Evolutionary conservation across 345 rosid genomes (phyloP), one percentile per base, ranked within the genome.

Genomic region (Citrus unshiu): DNA sequence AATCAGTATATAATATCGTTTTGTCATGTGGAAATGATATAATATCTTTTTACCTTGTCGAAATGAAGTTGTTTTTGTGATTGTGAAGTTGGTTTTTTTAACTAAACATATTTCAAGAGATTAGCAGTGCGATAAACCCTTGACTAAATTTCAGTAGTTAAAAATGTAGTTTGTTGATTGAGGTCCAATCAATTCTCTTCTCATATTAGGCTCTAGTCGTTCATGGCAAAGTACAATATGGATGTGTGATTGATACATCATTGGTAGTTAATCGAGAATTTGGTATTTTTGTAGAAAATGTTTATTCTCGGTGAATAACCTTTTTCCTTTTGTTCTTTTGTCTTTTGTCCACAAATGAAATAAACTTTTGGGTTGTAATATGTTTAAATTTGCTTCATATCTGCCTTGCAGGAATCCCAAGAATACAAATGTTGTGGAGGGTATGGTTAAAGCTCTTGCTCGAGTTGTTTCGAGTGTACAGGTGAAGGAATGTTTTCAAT

Each of bases 341-440:
- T 37, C 10, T 57, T 27, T 16, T 54, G 24, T 32, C 51, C 25
- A 12, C n/a, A 21, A 51, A 75, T 24, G 16, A 75, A 75, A 27
- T 68, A 19, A 34, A 73, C 27, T 39, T 73, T 58, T 19, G 51
- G 68, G 64, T 60, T 72, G 56, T 74, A 60, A 63, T 74, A 80
- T 9, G 57, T 29, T 76, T 64, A 73, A 71, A 74, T 77, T 54
- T 83, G 66, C 56, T 60, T 73, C 71, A 18, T 77, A 40, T 78
- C 34, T 60, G 27, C 65, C 74, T 79, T 85, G 71, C 76, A 93
- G 98, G 99, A 83, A 96, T 79, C 98, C 98, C 34, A 94, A 90
- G 89, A 96, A 91, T 86, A 93, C 98, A 60, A 94, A 96, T 88
- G 95, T 96, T 74, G 99, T 93, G 83, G 99, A 94, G 91, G 91